A percentile compares a stretch with the other conserved stretches of the same genome.
These are phyloP conservation scores for Dothistroma septosporum DNA, from an alignment of 2,329 filamentous ascomycete species.

Conservation along the genomic window DNA sequence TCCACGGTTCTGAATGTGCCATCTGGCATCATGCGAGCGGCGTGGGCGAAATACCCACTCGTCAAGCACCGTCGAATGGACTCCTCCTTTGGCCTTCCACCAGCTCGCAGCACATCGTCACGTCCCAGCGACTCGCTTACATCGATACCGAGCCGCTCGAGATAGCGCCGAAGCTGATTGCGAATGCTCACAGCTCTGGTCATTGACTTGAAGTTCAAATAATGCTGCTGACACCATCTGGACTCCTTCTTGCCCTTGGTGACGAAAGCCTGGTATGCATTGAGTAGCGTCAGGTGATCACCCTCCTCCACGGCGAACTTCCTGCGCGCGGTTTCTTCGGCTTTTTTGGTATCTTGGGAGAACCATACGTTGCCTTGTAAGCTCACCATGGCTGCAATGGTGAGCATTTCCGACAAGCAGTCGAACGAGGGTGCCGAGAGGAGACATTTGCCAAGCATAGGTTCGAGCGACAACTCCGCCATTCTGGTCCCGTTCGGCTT, in stretches of 20 bases:
- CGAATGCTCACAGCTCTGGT: slow-evolving; percentile 78
- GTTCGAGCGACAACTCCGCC: slow-evolving; percentile 89
- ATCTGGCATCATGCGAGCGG: slow-evolving; percentile 88
- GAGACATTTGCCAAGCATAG: slow-evolving; percentile 90
- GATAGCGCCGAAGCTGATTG: slow-evolving; percentile 77
- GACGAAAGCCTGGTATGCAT: slow-evolving; percentile 87
- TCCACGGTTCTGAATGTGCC: slow-evolving; percentile 84
- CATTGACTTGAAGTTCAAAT: slow-evolving; percentile 82
- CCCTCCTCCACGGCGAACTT: slow-evolving; percentile 91
- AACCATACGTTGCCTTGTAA: slow-evolving; percentile 81
- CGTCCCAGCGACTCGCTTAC: slow-evolving; percentile 59
- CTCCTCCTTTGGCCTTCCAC: slow-evolving; percentile 55
- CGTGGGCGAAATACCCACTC: slow-evolving; percentile 87
- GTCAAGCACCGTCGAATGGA: slow-evolving; percentile 81
- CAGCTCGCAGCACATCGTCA: slow-evolving; percentile 35
- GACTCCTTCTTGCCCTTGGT: slow-evolving; percentile 77
- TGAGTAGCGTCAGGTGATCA: slow-evolving; percentile 86
- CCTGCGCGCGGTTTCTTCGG: slow-evolving; percentile 67
- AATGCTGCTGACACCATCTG: slow-evolving; percentile 81
- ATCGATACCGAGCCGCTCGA: slow-evolving; percentile 76
- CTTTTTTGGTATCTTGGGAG: slow-evolving; percentile 69
- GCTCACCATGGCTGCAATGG: slow-evolving; percentile 90
- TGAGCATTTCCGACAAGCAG: slow-evolving; percentile 80
- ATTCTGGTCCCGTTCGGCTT: slow-evolving; percentile 82
- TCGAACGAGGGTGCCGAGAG: slow-evolving; percentile 69